A percentile compares a stretch with the other conserved stretches of the same genome.
Evolutionary conservation across 768 basidiomycete species (phyloP).

Genomic region (Amylocystis lapponica): DNA sequence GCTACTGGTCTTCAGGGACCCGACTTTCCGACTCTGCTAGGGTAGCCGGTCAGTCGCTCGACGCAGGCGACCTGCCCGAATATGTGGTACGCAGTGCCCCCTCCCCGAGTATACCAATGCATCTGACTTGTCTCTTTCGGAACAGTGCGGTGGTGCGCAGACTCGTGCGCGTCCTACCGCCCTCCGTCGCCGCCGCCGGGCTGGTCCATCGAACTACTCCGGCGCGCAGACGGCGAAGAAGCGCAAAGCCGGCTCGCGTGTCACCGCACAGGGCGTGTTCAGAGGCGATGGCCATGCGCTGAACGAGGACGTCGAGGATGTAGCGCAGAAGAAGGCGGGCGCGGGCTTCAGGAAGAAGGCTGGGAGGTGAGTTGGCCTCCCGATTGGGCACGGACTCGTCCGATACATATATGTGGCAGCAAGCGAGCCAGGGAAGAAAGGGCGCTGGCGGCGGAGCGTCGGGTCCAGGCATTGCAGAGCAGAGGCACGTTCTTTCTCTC

Average conservation of each 20-base stretch:
- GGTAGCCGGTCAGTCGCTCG: constrained; percentile 45
- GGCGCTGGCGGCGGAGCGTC: constrained; percentile 65
- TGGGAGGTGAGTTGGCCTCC: constrained; percentile 39
- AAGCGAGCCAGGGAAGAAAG: constrained; percentile 77
- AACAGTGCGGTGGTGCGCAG: constrained; percentile 78
- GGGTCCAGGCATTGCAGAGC: constrained; percentile 43
- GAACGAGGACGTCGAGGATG: constrained; percentile 34
- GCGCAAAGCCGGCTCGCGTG: constrained; percentile 66
- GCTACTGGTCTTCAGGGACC: constrained; percentile 78
- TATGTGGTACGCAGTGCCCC: constrained; percentile 49
- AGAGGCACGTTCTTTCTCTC: constrained; percentile 25
- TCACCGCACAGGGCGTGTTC: constrained; percentile 59
- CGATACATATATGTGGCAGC: constrained; percentile 41
- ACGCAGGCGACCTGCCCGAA: constrained; percentile 62
- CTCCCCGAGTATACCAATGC: neutral
- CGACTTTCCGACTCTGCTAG: constrained; percentile 61
- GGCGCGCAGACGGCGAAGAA: constrained; percentile 60
- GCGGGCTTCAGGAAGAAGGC: constrained; percentile 71
- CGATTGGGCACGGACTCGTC: too few relatives aligned
- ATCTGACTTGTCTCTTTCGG: neutral
- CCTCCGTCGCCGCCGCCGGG: constrained; percentile 34
- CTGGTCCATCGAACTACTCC: constrained; percentile 49
- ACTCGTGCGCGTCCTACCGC: constrained; percentile 50
- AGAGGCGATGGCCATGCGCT: constrained; percentile 49
- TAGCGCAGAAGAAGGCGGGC: constrained; percentile 37